Percentiles rank a stretch among this genome's conserved stretches.
phyloP scores from a whole-genome alignment of 2,329 filamentous ascomycete genomes.

The Fusarium heterosporum region DNA sequence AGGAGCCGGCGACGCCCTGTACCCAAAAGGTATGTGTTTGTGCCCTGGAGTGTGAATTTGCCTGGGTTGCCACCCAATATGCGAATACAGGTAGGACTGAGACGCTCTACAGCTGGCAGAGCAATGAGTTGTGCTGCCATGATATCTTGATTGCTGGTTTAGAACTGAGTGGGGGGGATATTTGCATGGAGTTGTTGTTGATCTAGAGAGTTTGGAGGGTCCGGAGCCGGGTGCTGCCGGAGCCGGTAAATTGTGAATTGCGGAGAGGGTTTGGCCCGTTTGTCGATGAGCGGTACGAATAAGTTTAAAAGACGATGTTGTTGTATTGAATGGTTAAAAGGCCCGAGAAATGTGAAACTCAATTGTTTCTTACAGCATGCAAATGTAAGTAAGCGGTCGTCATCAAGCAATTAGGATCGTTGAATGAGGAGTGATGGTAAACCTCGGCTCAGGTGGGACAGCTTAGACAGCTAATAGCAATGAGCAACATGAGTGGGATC shows the following conservation, averaged over 20 bases:
- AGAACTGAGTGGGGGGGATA: neutral
- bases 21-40: conserved; percentile 95
- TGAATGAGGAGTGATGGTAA: conserved; percentile 22
- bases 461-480: neutral
- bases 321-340: neutral
- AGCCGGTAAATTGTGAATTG: conserved; percentile 14
- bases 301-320: neutral
- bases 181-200: neutral
- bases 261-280: conserved; percentile 20
- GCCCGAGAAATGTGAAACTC: neutral
- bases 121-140: conserved; percentile 73
- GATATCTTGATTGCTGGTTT: neutral
- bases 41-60: conserved; percentile 81
- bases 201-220: conserved; percentile 17
- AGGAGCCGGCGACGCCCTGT: conserved; percentile 78
- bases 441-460: conserved; percentile 37
- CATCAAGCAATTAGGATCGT: conserved; percentile 19
- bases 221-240: conserved; percentile 33
- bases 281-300: neutral
- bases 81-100: conserved; percentile 82
- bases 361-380: neutral
- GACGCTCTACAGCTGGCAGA: conserved; percentile 79
- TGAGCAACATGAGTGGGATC: neutral
- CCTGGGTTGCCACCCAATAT: conserved; percentile 92
- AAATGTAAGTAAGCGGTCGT: conserved; percentile 18